Percentiles rank a stretch among this genome's conserved stretches.
Evolutionary conservation across 2,329 filamentous ascomycete species (phyloP).

Genomic region (Fusarium subglutinans): DNA sequence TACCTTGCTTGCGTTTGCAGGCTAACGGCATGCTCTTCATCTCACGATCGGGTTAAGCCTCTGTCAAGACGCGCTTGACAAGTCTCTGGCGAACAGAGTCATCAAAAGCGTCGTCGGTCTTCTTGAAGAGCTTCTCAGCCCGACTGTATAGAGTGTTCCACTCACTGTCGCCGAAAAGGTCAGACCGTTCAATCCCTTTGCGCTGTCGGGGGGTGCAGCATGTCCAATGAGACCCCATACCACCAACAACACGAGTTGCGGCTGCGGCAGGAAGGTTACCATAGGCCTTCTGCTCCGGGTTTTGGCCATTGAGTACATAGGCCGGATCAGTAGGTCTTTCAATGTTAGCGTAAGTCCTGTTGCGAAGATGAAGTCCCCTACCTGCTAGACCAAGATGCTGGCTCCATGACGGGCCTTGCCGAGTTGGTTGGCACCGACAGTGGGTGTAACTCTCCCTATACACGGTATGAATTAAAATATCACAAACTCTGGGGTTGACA

Average conservation of each 20-base stretch:
- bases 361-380: rapidly evolving
- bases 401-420: not conserved
- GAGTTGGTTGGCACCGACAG: not conserved
- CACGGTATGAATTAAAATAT: not conserved
- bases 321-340: not conserved
- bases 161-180: not conserved
- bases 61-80: not conserved
- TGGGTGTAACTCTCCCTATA: not conserved
- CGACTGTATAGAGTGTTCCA: not conserved
- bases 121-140: not conserved
- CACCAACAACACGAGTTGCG: not conserved
- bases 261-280: not conserved
- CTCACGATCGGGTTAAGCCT: not conserved
- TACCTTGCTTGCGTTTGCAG: not conserved
- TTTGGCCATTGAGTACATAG: not conserved
- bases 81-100: not conserved
- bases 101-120: not conserved
- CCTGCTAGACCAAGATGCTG: not conserved
- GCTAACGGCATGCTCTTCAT: not conserved
- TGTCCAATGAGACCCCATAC: slow-evolving; percentile 8
- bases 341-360: not conserved
- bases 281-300: not conserved
- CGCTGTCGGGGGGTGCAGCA: not conserved
- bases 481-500: not conserved
- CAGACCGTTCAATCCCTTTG: not conserved